phyloP scores from a whole-genome alignment of 495 filamentous ascomycete genomes.

The Penicillium bialowiezense region DNA sequence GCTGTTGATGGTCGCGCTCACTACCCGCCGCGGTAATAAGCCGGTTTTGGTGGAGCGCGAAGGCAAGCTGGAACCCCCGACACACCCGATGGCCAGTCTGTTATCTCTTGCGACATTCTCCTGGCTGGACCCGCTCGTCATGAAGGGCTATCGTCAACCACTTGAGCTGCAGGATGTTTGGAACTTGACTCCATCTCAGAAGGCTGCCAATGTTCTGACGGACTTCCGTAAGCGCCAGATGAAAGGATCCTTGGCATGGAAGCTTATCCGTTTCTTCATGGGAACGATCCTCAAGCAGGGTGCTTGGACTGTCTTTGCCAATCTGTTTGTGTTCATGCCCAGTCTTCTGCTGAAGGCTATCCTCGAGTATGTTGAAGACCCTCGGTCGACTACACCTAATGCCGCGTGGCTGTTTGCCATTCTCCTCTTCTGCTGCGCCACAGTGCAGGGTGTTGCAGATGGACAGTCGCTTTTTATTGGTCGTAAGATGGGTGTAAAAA shows the following conservation, averaged over 20 bases:
- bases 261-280: constrained; percentile 81
- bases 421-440: constrained; percentile 76
- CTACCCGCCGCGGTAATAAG: constrained; percentile 89
- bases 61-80: constrained; percentile 78
- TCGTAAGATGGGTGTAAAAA: constrained; percentile 85
- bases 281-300: constrained; percentile 73
- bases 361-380: constrained; percentile 87
- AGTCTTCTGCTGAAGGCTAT: constrained; percentile 90
- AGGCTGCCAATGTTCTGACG: constrained; percentile 72
- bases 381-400: constrained; percentile 72
- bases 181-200: constrained; percentile 86
- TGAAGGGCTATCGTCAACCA: constrained; percentile 85
- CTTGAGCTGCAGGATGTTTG: constrained; percentile 82
- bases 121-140: constrained; percentile 89
- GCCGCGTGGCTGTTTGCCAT: constrained; percentile 97
- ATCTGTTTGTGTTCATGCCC: constrained; percentile 82
- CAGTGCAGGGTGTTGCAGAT: constrained; percentile 73
- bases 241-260: constrained; percentile 75
- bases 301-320: constrained; percentile 71
- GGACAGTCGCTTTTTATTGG: constrained; percentile 92
- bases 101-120: constrained; percentile 83
- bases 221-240: constrained; percentile 85
- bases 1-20: constrained; percentile 70
- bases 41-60: constrained; percentile 82
- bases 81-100: constrained; percentile 80